Conservation (phyloP, 1,284 basidiomycete species). For the Fistulinella cinereoalba region DNA sequence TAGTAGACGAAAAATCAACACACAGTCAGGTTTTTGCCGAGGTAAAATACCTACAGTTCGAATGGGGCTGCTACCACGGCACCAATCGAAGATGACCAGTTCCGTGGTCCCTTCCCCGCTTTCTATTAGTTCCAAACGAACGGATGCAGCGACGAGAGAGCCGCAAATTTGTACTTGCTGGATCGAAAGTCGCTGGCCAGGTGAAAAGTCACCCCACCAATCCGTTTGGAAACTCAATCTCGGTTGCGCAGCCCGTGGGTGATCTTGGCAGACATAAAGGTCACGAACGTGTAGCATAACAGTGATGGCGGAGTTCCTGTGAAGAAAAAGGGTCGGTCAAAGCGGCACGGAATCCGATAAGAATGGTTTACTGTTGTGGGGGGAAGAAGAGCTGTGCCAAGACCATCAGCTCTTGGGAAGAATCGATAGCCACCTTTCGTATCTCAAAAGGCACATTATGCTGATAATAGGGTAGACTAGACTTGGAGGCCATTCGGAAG, state of each 20-base stretch:
- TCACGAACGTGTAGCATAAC: slow-evolving; percentile 31
- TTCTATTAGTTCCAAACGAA: slow-evolving; percentile 33
- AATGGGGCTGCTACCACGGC: slow-evolving; percentile 24
- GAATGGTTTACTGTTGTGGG: slow-evolving; percentile 19
- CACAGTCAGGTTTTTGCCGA: not conserved
- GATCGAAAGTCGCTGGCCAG: slow-evolving; percentile 33
- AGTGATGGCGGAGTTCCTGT: slow-evolving; percentile 27
- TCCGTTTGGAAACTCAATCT: slow-evolving; percentile 32
- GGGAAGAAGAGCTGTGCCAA: slow-evolving; percentile 39
- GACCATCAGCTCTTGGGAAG: slow-evolving; percentile 49
- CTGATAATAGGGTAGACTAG: slow-evolving; percentile 47
- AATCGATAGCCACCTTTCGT: slow-evolving; percentile 50
- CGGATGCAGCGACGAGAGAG: slow-evolving; percentile 24
- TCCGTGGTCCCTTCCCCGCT: slow-evolving; percentile 34
- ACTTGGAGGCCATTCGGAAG: slow-evolving; percentile 44
- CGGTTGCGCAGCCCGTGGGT: slow-evolving; percentile 25
- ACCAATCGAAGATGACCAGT: slow-evolving; percentile 31
- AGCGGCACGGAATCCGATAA: slow-evolving; percentile 1
- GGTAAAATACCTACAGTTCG: slow-evolving; percentile 23
- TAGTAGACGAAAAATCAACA: slow-evolving; percentile 7
- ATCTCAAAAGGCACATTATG: slow-evolving; percentile 46
- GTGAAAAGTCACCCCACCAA: slow-evolving; percentile 34
- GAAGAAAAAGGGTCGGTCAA: slow-evolving; percentile 1
- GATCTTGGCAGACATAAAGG: slow-evolving; percentile 27
- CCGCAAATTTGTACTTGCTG: slow-evolving; percentile 33